A percentile compares a stretch with the other conserved stretches of the same genome.
Conservation (phyloP, 352 stramenopile species). For the Plasmopara halstedii region DNA sequence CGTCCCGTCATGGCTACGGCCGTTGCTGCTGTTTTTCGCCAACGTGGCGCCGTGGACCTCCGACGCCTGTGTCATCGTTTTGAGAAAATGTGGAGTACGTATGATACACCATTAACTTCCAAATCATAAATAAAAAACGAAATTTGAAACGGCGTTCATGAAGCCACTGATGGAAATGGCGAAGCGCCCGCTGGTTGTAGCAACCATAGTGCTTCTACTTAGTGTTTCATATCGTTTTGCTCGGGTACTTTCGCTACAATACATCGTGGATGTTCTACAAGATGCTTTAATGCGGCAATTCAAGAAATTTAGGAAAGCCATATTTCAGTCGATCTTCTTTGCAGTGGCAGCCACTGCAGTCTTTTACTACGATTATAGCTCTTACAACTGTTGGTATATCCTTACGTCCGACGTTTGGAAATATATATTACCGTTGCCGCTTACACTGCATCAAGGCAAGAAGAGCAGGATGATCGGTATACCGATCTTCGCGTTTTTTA, state of each 20-base stretch:
- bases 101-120: slow-evolving; percentile 2
- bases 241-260: slow-evolving; percentile 55
- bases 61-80: slow-evolving; percentile 15
- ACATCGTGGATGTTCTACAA: slow-evolving; percentile 34
- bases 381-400: slow-evolving; percentile 23
- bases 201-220: slow-evolving; percentile 36
- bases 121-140: background rate
- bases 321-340: slow-evolving; percentile 42
- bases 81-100: slow-evolving; percentile 3
- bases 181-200: slow-evolving; percentile 53
- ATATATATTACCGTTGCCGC: slow-evolving; percentile 53
- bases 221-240: slow-evolving; percentile 63
- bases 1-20: slow-evolving; percentile 14
- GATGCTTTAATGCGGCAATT: slow-evolving; percentile 46
- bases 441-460: slow-evolving; percentile 43
- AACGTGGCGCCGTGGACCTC: slow-evolving; percentile 14
- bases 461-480: slow-evolving; percentile 55
- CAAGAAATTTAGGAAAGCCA: slow-evolving; percentile 43
- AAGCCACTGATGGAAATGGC: slow-evolving; percentile 50
- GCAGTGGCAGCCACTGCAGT: slow-evolving; percentile 25
- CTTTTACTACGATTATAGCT: slow-evolving; percentile 36
- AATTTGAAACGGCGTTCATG: slow-evolving; percentile 19
- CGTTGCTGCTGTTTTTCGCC: slow-evolving; percentile 13
- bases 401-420: slow-evolving; percentile 31
- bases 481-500: slow-evolving; percentile 45